Conservation (phyloP, 2,329 filamentous ascomycete species). For the Fusarium compactum region DNA sequence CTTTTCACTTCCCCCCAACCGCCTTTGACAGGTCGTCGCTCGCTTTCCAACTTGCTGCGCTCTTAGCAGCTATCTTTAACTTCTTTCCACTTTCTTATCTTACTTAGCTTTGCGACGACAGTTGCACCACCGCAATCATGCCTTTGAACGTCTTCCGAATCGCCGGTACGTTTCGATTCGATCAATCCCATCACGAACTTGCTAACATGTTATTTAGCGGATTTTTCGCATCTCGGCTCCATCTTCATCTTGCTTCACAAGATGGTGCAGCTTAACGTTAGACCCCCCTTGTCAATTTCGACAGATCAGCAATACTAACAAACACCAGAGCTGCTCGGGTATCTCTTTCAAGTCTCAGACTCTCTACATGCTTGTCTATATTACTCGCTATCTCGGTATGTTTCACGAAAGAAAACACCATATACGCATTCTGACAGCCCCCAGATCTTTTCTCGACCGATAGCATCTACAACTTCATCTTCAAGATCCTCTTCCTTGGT, state of each 20-base stretch:
- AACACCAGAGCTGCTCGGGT: conserved; percentile 87
- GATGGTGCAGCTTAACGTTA: conserved; percentile 91
- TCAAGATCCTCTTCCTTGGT: conserved; percentile 95
- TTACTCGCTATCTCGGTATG: conserved; percentile 89
- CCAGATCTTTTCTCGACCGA: conserved; percentile 87
- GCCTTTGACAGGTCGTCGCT: conserved; percentile 34
- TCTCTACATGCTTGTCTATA: conserved; percentile 92
- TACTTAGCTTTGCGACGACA: conserved; percentile 29
- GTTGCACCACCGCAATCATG: conserved; percentile 54
- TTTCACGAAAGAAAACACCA: neutral
- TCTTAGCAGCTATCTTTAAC: conserved; percentile 31
- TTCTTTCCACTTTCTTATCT: conserved; percentile 15
- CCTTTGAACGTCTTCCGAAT: conserved; percentile 69
- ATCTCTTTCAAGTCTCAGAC: conserved; percentile 99
- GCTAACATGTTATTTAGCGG: conserved; percentile 67
- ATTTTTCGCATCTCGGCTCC: conserved; percentile 94
- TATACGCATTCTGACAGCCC: conserved; percentile 11
- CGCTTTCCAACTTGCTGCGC: conserved; percentile 34
- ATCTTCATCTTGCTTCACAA: conserved; percentile 97
- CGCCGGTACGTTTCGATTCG: conserved; percentile 59
- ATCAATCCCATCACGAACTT: neutral
- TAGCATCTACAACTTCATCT: conserved; percentile 90
- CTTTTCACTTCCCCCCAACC: conserved; percentile 5
- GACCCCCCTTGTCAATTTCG: conserved; percentile 46
- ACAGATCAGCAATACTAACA: conserved; percentile 36